Evolutionary conservation across 1,284 basidiomycete genomes (phyloP).

Genomic region (Moesziomyces antarcticus): DNA sequence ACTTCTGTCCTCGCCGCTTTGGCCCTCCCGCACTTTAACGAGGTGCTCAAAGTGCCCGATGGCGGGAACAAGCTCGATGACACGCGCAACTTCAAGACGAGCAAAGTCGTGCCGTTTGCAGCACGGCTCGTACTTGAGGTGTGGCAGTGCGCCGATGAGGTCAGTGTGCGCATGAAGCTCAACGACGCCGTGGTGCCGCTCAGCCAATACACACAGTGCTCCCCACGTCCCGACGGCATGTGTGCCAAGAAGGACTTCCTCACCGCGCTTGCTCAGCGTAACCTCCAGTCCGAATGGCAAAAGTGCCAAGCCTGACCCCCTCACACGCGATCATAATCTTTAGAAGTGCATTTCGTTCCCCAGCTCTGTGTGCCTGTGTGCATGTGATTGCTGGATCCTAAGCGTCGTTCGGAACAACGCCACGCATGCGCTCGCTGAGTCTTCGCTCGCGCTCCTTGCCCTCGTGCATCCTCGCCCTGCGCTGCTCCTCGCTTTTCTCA

Average conservation of each 20-base stretch:
- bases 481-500: slow-evolving; percentile 28
- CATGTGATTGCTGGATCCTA: not conserved
- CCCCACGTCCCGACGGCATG: slow-evolving; percentile 50
- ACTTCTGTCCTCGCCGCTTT: slow-evolving; percentile 58
- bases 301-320: slow-evolving; percentile 12
- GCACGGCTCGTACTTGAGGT: slow-evolving; percentile 60
- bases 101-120: slow-evolving; percentile 60
- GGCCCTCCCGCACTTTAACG: slow-evolving; percentile 44
- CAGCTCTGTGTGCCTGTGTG: no score
- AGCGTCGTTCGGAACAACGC: slow-evolving; percentile 3
- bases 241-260: slow-evolving; percentile 49
- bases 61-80: slow-evolving; percentile 22
- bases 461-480: slow-evolving; percentile 26
- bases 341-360: no score
- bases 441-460: slow-evolving; percentile 38
- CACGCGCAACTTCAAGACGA: slow-evolving; percentile 42
- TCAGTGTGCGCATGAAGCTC: slow-evolving; percentile 36
- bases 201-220: slow-evolving; percentile 48
- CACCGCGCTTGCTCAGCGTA: slow-evolving; percentile 36
- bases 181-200: slow-evolving; percentile 62
- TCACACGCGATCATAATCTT: not conserved
- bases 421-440: slow-evolving; percentile 36
- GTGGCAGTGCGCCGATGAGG: slow-evolving; percentile 30
- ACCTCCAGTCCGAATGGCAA: slow-evolving; percentile 50
- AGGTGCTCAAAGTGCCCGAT: slow-evolving; percentile 16